Conservation (phyloP, 768 basidiomycete species). For the Nidula microcarpa region DNA sequence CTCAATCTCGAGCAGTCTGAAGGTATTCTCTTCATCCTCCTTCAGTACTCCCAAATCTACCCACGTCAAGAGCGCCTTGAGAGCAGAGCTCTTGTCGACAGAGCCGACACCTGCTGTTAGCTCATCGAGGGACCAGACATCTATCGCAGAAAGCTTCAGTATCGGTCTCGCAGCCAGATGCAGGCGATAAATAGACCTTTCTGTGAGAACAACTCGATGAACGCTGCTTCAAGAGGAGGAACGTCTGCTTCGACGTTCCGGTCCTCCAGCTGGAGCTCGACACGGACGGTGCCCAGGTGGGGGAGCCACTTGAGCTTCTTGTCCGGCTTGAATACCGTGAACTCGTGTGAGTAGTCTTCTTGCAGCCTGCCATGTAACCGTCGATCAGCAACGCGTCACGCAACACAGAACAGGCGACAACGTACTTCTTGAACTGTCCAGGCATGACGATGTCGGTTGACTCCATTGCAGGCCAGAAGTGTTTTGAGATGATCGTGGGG, state of each 20-base stretch:
- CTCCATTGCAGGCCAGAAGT: constrained; percentile 93
- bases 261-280: constrained; percentile 83
- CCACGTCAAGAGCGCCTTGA: constrained; percentile 83
- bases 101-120: constrained; percentile 61
- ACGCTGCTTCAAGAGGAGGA: constrained; percentile 85
- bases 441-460: constrained; percentile 74
- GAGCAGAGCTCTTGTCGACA: constrained; percentile 57
- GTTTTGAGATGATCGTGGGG: constrained; percentile 86
- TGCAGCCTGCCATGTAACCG: constrained; percentile 49
- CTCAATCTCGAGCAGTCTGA: constrained; percentile 60
- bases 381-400: background rate
- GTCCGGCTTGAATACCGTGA: constrained; percentile 84
- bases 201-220: constrained; percentile 82
- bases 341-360: constrained; percentile 73
- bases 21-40: constrained; percentile 57
- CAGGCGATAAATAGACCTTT: constrained; percentile 37
- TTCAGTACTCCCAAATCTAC: constrained; percentile 77
- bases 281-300: constrained; percentile 78
- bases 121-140: constrained; percentile 68
- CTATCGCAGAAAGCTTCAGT: constrained; percentile 27
- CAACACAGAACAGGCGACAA: constrained; percentile 2
- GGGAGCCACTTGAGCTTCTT: constrained; percentile 89
- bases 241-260: constrained; percentile 73
- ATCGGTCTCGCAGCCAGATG: background rate
- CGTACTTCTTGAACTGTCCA: constrained; percentile 78